phyloP scores from a whole-genome alignment of 495 filamentous ascomycete species.

The Aspergillus incahuasiensis region DNA sequence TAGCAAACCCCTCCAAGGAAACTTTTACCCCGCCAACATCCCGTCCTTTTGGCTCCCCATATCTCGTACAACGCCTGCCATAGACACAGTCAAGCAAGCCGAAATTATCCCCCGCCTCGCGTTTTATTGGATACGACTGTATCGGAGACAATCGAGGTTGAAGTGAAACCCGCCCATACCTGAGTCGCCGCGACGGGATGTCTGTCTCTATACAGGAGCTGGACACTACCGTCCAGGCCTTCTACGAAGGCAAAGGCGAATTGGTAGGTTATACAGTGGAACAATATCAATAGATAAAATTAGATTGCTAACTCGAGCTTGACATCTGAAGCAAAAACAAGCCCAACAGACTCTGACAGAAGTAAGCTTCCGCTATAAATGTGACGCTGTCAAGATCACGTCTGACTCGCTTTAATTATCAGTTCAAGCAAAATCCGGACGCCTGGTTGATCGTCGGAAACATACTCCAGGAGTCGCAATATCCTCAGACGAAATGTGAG shows the following conservation, averaged over 20 bases:
- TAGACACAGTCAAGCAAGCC: background rate
- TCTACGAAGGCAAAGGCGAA: slow-evolving; percentile 94
- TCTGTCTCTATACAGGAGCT: slow-evolving; percentile 81
- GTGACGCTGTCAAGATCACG: background rate
- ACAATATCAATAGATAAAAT: background rate
- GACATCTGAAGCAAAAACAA: slow-evolving; percentile 75
- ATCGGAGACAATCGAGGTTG: slow-evolving; percentile 6
- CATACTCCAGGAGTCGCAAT: slow-evolving; percentile 83
- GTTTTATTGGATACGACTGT: background rate
- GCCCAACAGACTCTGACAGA: slow-evolving; percentile 92
- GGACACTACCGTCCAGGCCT: slow-evolving; percentile 90
- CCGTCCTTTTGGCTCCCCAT: slow-evolving; percentile 11
- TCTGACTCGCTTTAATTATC: slow-evolving; percentile 14
- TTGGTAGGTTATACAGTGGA: slow-evolving; percentile 52
- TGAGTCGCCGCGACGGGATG: slow-evolving; percentile 43
- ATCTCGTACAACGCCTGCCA: slow-evolving; percentile 8
- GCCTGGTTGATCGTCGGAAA: slow-evolving; percentile 96
- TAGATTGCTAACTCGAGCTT: slow-evolving; percentile 9
- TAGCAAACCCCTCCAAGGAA: slow-evolving; percentile 26
- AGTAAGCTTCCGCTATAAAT: slow-evolving; percentile 47
- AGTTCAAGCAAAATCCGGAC: slow-evolving; percentile 99
- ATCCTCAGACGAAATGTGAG: slow-evolving; percentile 95
- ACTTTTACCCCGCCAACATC: slow-evolving; percentile 32
- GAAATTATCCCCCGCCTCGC: background rate
- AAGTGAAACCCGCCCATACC: slow-evolving; percentile 27